These are phyloP conservation scores for Dothistroma pini DNA, from an alignment of 2,329 filamentous ascomycete species.

Conservation along the genomic window DNA sequence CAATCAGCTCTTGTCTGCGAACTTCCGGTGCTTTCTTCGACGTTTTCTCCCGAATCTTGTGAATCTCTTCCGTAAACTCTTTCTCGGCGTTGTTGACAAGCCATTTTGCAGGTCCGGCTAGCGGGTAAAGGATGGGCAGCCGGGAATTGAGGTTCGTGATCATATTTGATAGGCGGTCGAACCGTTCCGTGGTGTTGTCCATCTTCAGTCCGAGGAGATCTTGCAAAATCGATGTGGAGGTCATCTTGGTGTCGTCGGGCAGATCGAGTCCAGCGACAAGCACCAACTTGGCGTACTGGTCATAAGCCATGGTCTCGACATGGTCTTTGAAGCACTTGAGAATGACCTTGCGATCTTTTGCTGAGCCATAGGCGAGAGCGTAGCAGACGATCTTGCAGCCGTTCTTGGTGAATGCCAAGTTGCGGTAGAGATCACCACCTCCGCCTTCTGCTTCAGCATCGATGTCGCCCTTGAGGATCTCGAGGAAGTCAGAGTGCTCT, in stretches of 20 bases:
- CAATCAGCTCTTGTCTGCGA: constrained; percentile 71
- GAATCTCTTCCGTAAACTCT: constrained; percentile 67
- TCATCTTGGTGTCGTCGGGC: constrained; percentile 86
- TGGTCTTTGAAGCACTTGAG: constrained; percentile 88
- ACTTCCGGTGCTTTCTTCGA: constrained; percentile 86
- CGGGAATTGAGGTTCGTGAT: constrained; percentile 64
- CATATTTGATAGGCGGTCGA: constrained; percentile 59
- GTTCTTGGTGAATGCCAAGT: constrained; percentile 90
- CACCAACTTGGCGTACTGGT: constrained; percentile 73
- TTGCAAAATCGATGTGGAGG: constrained; percentile 80
- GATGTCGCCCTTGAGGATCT: constrained; percentile 88
- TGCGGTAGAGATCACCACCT: constrained; percentile 86
- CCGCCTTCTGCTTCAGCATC: constrained; percentile 47
- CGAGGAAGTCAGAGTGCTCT: constrained; percentile 82
- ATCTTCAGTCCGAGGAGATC: constrained; percentile 70
- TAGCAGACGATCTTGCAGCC: constrained; percentile 79
- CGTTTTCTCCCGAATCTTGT: constrained; percentile 73
- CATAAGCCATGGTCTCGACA: constrained; percentile 77
- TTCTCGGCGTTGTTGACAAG: constrained; percentile 63
- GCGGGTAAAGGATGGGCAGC: constrained; percentile 73
- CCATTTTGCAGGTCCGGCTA: constrained; percentile 62
- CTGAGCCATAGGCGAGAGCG: constrained; percentile 75
- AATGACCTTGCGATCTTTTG: constrained; percentile 90
- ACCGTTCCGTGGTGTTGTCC: constrained; percentile 44
- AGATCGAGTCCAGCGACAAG: constrained; percentile 85